These are phyloP conservation scores for Talinum fruticosum DNA, from an alignment of 148 eudicot species.

Conservation along the genomic window DNA sequence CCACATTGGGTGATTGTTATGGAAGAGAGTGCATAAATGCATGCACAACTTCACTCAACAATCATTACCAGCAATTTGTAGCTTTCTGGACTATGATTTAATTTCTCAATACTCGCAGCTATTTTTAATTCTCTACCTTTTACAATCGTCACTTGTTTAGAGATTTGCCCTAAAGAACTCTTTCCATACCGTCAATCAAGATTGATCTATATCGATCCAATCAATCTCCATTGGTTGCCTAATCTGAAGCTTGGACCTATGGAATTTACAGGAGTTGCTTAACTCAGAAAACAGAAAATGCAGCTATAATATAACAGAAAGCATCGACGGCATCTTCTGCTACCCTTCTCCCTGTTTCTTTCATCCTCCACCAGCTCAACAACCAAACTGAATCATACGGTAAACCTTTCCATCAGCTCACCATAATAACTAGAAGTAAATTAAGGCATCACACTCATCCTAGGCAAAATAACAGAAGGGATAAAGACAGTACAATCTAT, in stretches of 20 bases:
- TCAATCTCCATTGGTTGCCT: too few species aligned
- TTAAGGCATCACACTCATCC: neutral
- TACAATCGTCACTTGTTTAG: too few species aligned
- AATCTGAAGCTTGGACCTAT: too few species aligned
- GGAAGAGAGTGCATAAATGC: neutral
- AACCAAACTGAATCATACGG: neutral
- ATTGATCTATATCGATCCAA: too few species aligned
- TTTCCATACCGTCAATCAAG: too few species aligned
- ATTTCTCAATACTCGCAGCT: neutral
- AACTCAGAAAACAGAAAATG: too few species aligned
- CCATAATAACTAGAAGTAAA: neutral
- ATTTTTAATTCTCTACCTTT: too few species aligned
- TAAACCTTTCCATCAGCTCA: neutral
- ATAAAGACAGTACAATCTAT: neutral
- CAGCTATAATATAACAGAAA: too few species aligned
- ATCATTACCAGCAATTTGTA: neutral
- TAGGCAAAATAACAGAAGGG: neutral
- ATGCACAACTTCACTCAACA: neutral
- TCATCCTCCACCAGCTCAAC: neutral
- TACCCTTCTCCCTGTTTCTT: too few species aligned
- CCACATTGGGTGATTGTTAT: neutral
- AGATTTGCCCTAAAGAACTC: too few species aligned
- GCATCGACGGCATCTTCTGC: too few species aligned
- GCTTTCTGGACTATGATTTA: neutral
- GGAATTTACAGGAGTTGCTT: too few species aligned